Evolutionary conservation across 345 rosid genomes (phyloP), one percentile per base, ranked within the genome.

Genomic region (Odontarrhena argentea): DNA sequence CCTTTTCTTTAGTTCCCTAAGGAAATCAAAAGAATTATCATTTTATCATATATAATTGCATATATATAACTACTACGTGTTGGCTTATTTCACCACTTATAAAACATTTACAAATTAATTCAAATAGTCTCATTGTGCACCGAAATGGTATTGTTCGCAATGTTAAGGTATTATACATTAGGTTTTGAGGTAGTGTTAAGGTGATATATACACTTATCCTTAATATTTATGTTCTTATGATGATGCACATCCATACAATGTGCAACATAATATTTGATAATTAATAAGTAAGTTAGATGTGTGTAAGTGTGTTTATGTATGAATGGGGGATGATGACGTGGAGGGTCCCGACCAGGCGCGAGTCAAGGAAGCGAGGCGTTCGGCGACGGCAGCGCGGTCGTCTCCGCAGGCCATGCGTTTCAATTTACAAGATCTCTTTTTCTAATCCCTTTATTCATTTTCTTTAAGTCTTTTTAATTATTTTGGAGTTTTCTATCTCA

Each of bases 321-420:
- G 41, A 4, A 8, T 8, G 25, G n/a, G 34, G 47, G 22, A 68
- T 34, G 56, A 59, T 74, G 79, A 77, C 64, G 73, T 70, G 76
- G 70, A 65, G 50, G 30, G 35, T 54, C 74, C 83, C 79, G 83
- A 83, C 81, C 81, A 62, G 45, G 76, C 57, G 69, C 63, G 56
- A 67, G 84, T 84, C 87, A 78, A 84, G 81, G 78, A 60, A 75
- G 86, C 92, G 94, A 77, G 64, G 60, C 84, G 86, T 81, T 80
- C 86, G 96, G 78, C 93, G 86, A 78, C 89, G 81, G 89, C 74
- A 83, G 76, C 93, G 87, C 85, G 79, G 86, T 79, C 83, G 82
- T 82, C 84, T 70, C 86, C 60, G 48, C 40, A 52, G 84, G 76
- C 76, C 76, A 67, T 75, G 84, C 86, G 50, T 81, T 82, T 26